Evolutionary conservation across 805 yeast species (phyloP).

Genomic region (Pachysolen tannophilus): DNA sequence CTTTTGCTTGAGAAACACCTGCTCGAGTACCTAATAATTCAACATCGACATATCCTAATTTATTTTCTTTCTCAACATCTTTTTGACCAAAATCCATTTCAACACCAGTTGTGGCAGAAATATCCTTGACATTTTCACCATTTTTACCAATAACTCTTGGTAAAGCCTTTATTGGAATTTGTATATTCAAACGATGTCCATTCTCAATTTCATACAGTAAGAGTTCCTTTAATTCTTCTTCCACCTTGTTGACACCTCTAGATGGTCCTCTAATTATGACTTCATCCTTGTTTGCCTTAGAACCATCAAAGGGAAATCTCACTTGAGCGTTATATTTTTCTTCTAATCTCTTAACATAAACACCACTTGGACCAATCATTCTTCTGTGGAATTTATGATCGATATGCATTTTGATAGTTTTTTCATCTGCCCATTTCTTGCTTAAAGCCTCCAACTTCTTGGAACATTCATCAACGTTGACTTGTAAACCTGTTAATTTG

Average conservation of each 20-base stretch:
- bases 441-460: conserved; percentile 48
- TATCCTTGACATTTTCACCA: conserved; percentile 78
- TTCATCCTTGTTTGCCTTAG: conserved; percentile 47
- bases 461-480: conserved; percentile 69
- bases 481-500: conserved; percentile 66
- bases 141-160: conserved; percentile 83
- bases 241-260: conserved; percentile 75
- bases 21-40: conserved; percentile 71
- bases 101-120: conserved; percentile 62
- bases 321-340: conserved; percentile 81
- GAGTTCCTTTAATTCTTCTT: conserved; percentile 76
- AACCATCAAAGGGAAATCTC: conserved; percentile 56
- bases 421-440: conserved; percentile 79
- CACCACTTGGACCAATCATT: conserved; percentile 78
- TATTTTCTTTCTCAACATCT: conserved; percentile 34
- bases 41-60: conserved; percentile 48
- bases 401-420: conserved; percentile 51
- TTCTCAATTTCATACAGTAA: conserved; percentile 82
- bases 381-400: conserved; percentile 75
- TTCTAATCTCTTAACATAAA: conserved; percentile 74
- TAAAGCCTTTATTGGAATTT: conserved; percentile 67
- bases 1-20: conserved; percentile 65
- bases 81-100: conserved; percentile 41
- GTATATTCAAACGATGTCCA: conserved; percentile 56
- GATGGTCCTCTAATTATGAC: conserved; percentile 82